Conservation (phyloP, 352 stramenopile genomes). For the Pythium vanterpoolii region DNA sequence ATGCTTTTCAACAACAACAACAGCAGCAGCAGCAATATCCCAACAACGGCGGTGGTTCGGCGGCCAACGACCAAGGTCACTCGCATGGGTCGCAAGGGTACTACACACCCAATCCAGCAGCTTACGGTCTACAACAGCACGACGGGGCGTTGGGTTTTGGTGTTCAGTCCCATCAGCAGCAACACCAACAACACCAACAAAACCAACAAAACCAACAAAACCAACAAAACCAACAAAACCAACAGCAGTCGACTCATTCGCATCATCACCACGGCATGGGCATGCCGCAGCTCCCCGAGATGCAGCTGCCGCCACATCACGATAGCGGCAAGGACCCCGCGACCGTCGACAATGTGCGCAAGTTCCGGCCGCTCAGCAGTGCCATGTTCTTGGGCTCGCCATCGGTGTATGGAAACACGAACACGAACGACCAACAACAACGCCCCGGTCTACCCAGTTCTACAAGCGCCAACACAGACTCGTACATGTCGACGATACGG, state of each 20-base stretch:
- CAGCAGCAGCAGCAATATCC: constrained; percentile 18
- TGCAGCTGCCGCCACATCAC: constrained; percentile 22
- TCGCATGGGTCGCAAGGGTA: neutral
- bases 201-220: too few species aligned
- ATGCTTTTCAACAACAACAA: constrained; percentile 13
- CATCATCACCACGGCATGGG: constrained; percentile 8
- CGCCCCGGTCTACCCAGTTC: neutral
- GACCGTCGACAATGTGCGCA: constrained; percentile 7
- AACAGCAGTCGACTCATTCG: too few species aligned
- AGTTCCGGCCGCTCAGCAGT: constrained; percentile 17
- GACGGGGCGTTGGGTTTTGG: constrained; percentile 15
- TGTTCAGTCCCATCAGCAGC: constrained; percentile 9
- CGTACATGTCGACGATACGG: constrained; percentile 23
- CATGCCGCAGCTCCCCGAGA: constrained; percentile 24
- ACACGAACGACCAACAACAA: neutral
- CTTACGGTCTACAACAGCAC: constrained; percentile 13
- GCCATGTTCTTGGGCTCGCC: constrained; percentile 19
- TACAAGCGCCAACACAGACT: constrained; percentile 1
- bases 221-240: too few species aligned
- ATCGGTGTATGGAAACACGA: constrained; percentile 7
- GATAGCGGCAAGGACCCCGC: constrained; percentile 14
- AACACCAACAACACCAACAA: constrained; percentile 14
- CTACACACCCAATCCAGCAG: constrained; percentile 2
- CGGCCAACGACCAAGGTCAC: neutral
- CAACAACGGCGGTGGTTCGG: neutral